A percentile compares a stretch with the other conserved stretches of the same genome.
phyloP scores from a whole-genome alignment of 192 early-diverging fungal species.

The Chytriomyces confervae region DNA sequence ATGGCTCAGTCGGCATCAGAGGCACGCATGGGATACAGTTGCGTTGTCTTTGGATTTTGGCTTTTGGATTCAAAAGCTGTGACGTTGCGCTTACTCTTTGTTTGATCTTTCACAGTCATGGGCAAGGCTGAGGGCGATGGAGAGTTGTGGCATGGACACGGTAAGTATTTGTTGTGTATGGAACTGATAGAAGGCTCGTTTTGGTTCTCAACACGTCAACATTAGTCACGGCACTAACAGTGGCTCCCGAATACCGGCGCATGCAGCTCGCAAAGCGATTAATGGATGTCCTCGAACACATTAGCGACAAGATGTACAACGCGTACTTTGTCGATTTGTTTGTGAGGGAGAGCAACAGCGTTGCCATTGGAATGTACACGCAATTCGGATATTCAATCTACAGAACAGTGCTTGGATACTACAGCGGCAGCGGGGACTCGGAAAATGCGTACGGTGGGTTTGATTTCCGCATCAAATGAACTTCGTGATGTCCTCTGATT shows the following conservation, averaged over 20 bases:
- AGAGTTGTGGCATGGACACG: constrained; percentile 93
- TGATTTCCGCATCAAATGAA: neutral
- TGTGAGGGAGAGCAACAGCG: constrained; percentile 88
- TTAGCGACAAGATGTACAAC: constrained; percentile 88
- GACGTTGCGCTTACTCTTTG: neutral
- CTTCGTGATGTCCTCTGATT: neutral
- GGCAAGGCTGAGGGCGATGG: constrained; percentile 92
- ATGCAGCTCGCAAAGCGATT: constrained; percentile 87
- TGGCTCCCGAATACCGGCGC: constrained; percentile 92
- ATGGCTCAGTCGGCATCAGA: constrained; percentile 77
- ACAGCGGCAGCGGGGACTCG: constrained; percentile 58
- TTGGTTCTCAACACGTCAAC: too few species aligned
- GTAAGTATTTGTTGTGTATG: too few species aligned
- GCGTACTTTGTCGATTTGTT: constrained; percentile 96
- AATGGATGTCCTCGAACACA: constrained; percentile 88
- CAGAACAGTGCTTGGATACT: constrained; percentile 87
- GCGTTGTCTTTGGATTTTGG: constrained; percentile 2
- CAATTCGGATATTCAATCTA: constrained; percentile 92
- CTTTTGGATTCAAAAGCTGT: neutral
- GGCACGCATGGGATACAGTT: constrained; percentile 86
- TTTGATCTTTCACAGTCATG: constrained; percentile 66
- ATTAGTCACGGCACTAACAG: constrained; percentile 91
- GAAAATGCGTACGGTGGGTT: constrained; percentile 87
- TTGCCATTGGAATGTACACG: constrained; percentile 93
- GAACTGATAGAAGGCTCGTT: too few species aligned